A percentile compares a stretch with the other conserved stretches of the same genome.
Evolutionary conservation across 2,329 filamentous ascomycete genomes (phyloP).

Genomic region (Blastomyces emzantsi): DNA sequence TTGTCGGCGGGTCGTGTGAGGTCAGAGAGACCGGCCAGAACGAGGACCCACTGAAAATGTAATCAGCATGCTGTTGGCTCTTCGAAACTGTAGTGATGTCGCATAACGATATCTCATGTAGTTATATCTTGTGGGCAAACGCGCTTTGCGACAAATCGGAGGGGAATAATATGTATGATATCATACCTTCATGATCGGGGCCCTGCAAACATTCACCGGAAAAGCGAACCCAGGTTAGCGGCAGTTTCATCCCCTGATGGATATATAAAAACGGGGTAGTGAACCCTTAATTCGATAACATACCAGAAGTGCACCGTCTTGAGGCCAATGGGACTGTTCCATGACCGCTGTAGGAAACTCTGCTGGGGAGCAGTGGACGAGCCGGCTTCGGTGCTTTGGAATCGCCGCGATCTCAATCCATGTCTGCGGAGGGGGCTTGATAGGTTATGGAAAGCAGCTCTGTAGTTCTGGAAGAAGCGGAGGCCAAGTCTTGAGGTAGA

Average conservation of each 20-base stretch:
- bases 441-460: constrained; percentile 43
- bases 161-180: background rate
- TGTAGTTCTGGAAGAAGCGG: constrained; percentile 47
- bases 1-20: constrained; percentile 84
- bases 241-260: background rate
- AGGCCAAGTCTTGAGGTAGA: constrained; percentile 50
- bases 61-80: constrained; percentile 3
- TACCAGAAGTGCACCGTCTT: constrained; percentile 99
- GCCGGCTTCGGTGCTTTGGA: constrained; percentile 57
- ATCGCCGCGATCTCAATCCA: constrained; percentile 50
- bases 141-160: background rate
- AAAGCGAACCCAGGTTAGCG: background rate
- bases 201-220: constrained; percentile 45
- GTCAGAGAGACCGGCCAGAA: constrained; percentile 85
- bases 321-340: constrained; percentile 69
- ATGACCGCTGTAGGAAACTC: constrained; percentile 62
- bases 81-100: background rate
- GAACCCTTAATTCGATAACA: background rate
- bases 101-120: background rate
- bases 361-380: constrained; percentile 37
- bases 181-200: constrained; percentile 78
- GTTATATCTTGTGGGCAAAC: background rate
- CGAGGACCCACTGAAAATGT: constrained; percentile 68
- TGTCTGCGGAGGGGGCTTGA: constrained; percentile 47
- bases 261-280: background rate